A percentile compares a stretch with the other conserved stretches of the same genome.
phyloP scores from a whole-genome alignment of 192 early-diverging fungal species.

The Pilobolus umbonatus region DNA sequence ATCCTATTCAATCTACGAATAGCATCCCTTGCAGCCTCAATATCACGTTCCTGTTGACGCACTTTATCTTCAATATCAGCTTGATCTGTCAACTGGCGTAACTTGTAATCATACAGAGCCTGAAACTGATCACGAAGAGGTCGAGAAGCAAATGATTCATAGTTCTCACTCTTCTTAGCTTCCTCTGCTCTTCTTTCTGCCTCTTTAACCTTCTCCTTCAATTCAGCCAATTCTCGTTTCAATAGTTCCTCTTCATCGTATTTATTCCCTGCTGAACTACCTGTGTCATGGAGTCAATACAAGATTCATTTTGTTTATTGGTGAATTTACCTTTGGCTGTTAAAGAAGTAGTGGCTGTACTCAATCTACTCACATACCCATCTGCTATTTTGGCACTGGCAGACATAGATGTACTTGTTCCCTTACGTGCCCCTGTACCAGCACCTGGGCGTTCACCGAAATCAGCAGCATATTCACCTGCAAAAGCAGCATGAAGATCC shows the following conservation, averaged over 20 bases:
- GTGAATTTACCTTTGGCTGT: constrained; percentile 33
- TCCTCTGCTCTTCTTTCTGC: constrained; percentile 35
- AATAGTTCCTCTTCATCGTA: constrained; percentile 45
- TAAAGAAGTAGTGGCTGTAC: constrained; percentile 29
- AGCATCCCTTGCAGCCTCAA: constrained; percentile 43
- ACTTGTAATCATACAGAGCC: constrained; percentile 49
- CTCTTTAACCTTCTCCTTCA: constrained; percentile 44
- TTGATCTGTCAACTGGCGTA: constrained; percentile 41
- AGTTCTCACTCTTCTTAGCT: constrained; percentile 15
- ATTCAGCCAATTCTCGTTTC: constrained; percentile 38
- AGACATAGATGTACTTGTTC: constrained; percentile 23
- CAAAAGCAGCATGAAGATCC: constrained; percentile 47
- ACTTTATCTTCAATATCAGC: constrained; percentile 43
- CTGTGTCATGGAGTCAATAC: too few species aligned
- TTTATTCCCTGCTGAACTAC: constrained; percentile 18
- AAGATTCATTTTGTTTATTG: too few species aligned
- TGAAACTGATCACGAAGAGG: constrained; percentile 40
- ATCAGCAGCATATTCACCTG: constrained; percentile 43
- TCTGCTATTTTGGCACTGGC: constrained; percentile 29
- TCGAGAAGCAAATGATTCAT: constrained; percentile 25
- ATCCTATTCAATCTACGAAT: constrained; percentile 41
- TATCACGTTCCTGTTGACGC: constrained; percentile 45
- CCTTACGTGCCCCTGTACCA: constrained; percentile 26
- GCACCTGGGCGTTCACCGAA: constrained; percentile 33
- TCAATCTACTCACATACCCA: constrained; percentile 33